These are phyloP conservation scores for Candida nitratophila DNA, from an alignment of 805 yeast species.

Conservation along the genomic window DNA sequence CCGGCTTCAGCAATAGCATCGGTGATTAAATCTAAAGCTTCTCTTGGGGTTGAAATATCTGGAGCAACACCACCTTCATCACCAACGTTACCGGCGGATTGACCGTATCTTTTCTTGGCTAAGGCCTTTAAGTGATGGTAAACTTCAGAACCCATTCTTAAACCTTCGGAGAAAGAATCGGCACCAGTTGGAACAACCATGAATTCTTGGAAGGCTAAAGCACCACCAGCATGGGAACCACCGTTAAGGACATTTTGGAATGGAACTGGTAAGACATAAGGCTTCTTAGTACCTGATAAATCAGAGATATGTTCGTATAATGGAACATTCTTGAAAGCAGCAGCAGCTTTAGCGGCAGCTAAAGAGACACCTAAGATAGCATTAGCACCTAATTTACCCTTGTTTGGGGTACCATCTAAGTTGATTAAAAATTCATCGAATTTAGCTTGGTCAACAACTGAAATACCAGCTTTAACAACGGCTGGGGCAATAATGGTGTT, in stretches of 20 bases:
- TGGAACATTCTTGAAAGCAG: slow-evolving; percentile 91
- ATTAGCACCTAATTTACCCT: slow-evolving; percentile 96
- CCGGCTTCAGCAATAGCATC: slow-evolving; percentile 91
- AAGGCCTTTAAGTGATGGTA: slow-evolving; percentile 93
- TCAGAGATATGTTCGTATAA: slow-evolving; percentile 88
- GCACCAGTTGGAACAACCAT: slow-evolving; percentile 98
- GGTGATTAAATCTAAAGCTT: slow-evolving; percentile 92
- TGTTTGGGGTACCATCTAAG: slow-evolving; percentile 97
- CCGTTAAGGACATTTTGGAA: slow-evolving; percentile 99
- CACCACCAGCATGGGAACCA: slow-evolving; percentile 99
- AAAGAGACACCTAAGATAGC: slow-evolving; percentile 97
- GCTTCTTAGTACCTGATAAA: slow-evolving; percentile 66
- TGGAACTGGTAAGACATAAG: slow-evolving; percentile 96
- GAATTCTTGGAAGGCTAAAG: slow-evolving; percentile 98
- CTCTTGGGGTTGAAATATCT: slow-evolving; percentile 88
- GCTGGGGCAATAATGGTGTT: slow-evolving; percentile 95
- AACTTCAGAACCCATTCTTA: slow-evolving; percentile 96
- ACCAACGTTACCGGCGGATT: slow-evolving; percentile 99
- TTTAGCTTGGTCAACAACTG: slow-evolving; percentile 80
- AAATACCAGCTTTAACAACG: slow-evolving; percentile 68
- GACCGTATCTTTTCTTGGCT: slow-evolving; percentile 94
- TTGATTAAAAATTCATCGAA: slow-evolving; percentile 78
- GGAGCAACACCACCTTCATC: slow-evolving; percentile 99
- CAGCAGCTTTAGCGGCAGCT: slow-evolving; percentile 97
- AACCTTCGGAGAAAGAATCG: slow-evolving; percentile 84